A percentile compares a stretch with the other conserved stretches of the same genome.
Evolutionary conservation across 331 rosid genomes (phyloP).

Genomic region (Dryas integrifolia): DNA sequence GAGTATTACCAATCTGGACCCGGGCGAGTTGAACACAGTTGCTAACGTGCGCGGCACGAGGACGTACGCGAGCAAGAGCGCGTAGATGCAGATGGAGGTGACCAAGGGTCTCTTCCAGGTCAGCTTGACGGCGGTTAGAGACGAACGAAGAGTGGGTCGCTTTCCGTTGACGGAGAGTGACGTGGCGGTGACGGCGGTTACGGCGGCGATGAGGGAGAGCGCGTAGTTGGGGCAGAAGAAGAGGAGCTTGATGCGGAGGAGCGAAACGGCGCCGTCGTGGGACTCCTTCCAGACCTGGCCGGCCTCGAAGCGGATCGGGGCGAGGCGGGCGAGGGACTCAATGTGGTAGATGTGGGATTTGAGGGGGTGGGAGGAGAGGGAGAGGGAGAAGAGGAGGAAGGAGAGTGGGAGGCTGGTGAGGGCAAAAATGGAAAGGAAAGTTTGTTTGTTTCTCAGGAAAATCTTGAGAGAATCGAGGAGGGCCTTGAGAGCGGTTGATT

Average conservation of each 20-base stretch:
- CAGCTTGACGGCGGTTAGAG: slow-evolving; percentile 26
- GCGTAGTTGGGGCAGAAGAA: slow-evolving; percentile 39
- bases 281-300: slow-evolving; percentile 73
- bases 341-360: slow-evolving; percentile 52
- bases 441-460: slow-evolving; percentile 34
- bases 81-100: slow-evolving; percentile 54
- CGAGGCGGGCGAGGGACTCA: slow-evolving; percentile 57
- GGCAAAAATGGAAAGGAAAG: slow-evolving; percentile 46
- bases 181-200: slow-evolving; percentile 49
- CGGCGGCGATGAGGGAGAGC: slow-evolving; percentile 58
- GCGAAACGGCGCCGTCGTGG: slow-evolving; percentile 50
- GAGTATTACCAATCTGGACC: slow-evolving; percentile 19
- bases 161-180: slow-evolving; percentile 29
- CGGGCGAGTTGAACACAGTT: neutral
- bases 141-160: slow-evolving; percentile 33
- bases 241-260: slow-evolving; percentile 47
- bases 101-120: slow-evolving; percentile 51
- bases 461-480: slow-evolving; percentile 36
- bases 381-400: slow-evolving; percentile 41
- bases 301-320: slow-evolving; percentile 62
- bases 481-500: slow-evolving; percentile 29
- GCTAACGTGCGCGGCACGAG: slow-evolving; percentile 36
- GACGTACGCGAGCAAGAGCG: slow-evolving; percentile 36
- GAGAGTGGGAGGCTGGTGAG: slow-evolving; percentile 64
- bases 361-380: slow-evolving; percentile 44